phyloP scores from a whole-genome alignment of 164 flowering plant species.

The Liriodendron chinense region DNA sequence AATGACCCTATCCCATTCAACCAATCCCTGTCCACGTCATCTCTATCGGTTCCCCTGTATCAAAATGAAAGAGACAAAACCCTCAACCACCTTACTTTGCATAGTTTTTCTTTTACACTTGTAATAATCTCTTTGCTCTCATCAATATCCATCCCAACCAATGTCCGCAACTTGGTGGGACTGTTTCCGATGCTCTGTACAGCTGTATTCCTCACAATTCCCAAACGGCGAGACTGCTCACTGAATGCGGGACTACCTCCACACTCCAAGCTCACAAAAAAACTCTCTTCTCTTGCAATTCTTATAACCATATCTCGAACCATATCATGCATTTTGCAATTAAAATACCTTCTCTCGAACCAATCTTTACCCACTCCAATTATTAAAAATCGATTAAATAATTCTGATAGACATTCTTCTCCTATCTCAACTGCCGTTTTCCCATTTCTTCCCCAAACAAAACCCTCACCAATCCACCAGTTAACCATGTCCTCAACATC shows the following conservation, averaged over 20 bases:
- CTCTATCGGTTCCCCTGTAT: too few relatives aligned
- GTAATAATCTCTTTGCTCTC: neutral
- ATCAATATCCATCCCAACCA: neutral
- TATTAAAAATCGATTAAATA: neutral
- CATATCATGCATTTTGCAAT: neutral
- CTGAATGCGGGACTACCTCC: neutral
- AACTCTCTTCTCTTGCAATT: neutral
- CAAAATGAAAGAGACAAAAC: neutral
- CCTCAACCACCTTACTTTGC: slow-evolving; percentile 1
- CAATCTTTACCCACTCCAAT: neutral
- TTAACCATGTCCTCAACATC: neutral
- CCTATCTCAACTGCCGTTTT: slow-evolving; percentile 3
- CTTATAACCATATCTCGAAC: neutral
- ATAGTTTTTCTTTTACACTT: neutral
- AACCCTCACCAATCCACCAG: neutral
- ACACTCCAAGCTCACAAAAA: too few relatives aligned
- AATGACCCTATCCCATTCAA: slow-evolving; percentile 6
- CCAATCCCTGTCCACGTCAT: neutral
- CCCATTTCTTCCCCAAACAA: neutral
- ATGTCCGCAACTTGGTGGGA: neutral
- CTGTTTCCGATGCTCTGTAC: neutral
- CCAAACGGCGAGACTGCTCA: neutral
- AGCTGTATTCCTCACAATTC: neutral
- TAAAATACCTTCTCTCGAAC: neutral
- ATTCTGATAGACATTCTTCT: neutral